Conservation (phyloP, 345 rosid species). For the Pugionium dolabratum region DNA sequence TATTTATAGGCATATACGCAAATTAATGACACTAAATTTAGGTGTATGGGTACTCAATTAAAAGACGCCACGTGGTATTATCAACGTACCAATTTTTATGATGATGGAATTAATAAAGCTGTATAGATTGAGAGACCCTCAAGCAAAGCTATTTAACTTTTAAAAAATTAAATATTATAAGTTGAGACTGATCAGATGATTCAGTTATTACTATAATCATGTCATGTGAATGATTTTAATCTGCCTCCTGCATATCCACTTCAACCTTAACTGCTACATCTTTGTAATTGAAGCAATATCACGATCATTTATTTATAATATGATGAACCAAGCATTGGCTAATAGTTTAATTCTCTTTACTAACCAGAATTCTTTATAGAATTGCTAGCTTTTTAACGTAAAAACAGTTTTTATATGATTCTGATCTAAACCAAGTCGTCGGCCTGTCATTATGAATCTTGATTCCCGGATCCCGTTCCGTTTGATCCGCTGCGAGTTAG, state of each 20-base stretch:
- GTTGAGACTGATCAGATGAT: no score
- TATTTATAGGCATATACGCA: slow-evolving; percentile 24
- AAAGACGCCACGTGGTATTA: slow-evolving; percentile 32
- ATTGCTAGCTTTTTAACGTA: no score
- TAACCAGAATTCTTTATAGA: not conserved
- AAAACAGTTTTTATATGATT: no score
- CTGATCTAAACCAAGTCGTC: no score
- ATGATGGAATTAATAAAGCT: slow-evolving; percentile 26
- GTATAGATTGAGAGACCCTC: slow-evolving; percentile 30
- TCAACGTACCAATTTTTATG: slow-evolving; percentile 20
- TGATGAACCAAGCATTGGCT: no score
- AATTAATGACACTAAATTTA: slow-evolving; percentile 14
- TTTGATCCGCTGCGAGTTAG: no score
- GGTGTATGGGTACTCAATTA: slow-evolving; percentile 19
- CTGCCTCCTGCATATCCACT: slow-evolving; percentile 27
- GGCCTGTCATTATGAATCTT: no score
- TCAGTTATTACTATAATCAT: slow-evolving; percentile 16
- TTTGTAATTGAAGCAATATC: slow-evolving; percentile 28
- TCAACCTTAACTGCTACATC: slow-evolving; percentile 22
- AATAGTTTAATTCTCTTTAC: no score
- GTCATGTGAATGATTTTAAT: slow-evolving; percentile 11
- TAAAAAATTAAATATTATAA: no score
- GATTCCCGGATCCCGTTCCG: no score
- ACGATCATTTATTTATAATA: not conserved
- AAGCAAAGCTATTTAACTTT: slow-evolving; percentile 26